Conservation (phyloP, 2,329 filamentous ascomycete genomes). For the Helicocarpus griseus region DNA sequence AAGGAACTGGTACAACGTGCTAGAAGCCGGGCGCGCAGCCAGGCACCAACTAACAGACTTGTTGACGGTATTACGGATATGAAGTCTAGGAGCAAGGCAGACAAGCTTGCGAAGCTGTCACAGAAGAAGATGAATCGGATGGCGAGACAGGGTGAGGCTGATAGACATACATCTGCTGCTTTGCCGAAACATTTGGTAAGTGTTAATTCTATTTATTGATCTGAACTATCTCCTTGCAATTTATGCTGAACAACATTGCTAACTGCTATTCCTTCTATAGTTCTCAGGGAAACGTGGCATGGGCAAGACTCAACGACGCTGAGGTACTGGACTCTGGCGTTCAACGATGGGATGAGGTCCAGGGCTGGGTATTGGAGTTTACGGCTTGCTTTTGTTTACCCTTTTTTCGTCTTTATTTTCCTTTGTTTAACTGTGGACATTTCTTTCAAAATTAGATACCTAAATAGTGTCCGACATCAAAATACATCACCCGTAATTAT, state of each 20-base stretch:
- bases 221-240: constrained; percentile 4
- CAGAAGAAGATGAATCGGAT: constrained; percentile 99
- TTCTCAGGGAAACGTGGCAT: constrained; percentile 86
- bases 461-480: neutral
- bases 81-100: constrained; percentile 62
- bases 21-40: constrained; percentile 58
- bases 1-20: constrained; percentile 51
- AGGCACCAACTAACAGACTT: constrained; percentile 39
- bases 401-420: neutral
- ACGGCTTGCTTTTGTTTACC: neutral
- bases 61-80: constrained; percentile 54
- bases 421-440: neutral
- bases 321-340: constrained; percentile 1
- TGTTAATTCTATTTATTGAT: constrained; percentile 18
- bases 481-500: no score
- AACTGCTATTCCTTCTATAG: constrained; percentile 32
- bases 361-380: constrained; percentile 1
- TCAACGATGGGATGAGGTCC: constrained; percentile 1
- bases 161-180: constrained; percentile 74
- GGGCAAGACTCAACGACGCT: constrained; percentile 61
- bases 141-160: constrained; percentile 92
- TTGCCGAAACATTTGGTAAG: constrained; percentile 85
- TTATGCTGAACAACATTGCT: constrained; percentile 26
- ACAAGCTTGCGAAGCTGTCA: constrained; percentile 74
- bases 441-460: neutral